A percentile compares a stretch with the other conserved stretches of the same genome.
Evolutionary conservation across 1,284 basidiomycete genomes (phyloP).

Genomic region (Hemileia vastatrix): DNA sequence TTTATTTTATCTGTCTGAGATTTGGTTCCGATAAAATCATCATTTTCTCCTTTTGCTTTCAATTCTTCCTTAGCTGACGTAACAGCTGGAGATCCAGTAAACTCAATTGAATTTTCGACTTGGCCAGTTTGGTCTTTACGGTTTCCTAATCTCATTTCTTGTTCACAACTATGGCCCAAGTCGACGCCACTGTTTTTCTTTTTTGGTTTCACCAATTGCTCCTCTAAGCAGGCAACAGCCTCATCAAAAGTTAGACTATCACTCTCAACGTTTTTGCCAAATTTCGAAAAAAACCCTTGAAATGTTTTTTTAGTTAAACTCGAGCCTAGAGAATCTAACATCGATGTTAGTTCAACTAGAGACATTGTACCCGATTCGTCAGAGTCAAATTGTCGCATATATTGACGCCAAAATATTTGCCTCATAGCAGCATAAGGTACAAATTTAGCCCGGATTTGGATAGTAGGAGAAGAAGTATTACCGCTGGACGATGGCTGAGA

Average conservation of each 20-base stretch:
- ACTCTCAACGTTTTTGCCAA: slow-evolving; percentile 55
- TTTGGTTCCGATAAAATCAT: too few relatives aligned
- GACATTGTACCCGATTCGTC: slow-evolving; percentile 73
- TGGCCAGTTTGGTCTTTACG: neutral
- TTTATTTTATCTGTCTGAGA: too few relatives aligned
- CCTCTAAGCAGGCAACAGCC: slow-evolving; percentile 64
- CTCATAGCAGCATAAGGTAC: slow-evolving; percentile 73
- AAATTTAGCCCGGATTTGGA: slow-evolving; percentile 65
- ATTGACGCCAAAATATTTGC: slow-evolving; percentile 72
- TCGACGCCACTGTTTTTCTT: slow-evolving; percentile 3
- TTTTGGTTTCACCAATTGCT: slow-evolving; percentile 51
- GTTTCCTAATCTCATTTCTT: neutral
- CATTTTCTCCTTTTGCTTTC: too few relatives aligned
- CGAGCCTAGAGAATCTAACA: slow-evolving; percentile 93
- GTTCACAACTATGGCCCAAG: slow-evolving; percentile 21
- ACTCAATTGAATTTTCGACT: too few relatives aligned
- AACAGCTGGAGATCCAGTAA: too few relatives aligned
- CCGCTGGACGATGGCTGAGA: too few relatives aligned
- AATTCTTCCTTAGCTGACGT: too few relatives aligned
- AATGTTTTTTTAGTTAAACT: slow-evolving; percentile 68
- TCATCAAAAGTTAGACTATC: slow-evolving; percentile 72
- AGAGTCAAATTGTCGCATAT: slow-evolving; percentile 79
- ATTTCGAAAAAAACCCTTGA: slow-evolving; percentile 53
- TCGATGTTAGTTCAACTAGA: slow-evolving; percentile 78
- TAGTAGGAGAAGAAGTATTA: neutral